Evolutionary conservation across 2,329 filamentous ascomycete species (phyloP).

Genomic region (Arthrobotrys entomopaga): DNA sequence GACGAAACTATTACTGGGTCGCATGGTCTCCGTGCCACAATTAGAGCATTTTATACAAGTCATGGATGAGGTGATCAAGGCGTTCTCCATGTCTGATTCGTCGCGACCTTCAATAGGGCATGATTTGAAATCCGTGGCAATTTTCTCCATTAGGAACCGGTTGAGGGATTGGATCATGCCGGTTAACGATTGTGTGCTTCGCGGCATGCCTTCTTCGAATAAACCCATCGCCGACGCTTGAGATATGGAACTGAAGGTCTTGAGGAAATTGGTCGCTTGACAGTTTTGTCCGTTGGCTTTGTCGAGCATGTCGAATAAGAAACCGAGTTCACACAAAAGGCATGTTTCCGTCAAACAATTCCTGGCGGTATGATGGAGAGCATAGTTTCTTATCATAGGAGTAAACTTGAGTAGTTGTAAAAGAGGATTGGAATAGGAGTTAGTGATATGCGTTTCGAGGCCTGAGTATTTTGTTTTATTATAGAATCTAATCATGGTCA

Average conservation of each 20-base stretch:
- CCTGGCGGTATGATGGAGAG: constrained; percentile 87
- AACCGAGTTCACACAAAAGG: constrained; percentile 91
- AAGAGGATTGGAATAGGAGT: constrained; percentile 93
- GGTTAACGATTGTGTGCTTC: constrained; percentile 76
- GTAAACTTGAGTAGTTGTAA: constrained; percentile 93
- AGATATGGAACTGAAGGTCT: constrained; percentile 83
- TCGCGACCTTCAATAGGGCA: constrained; percentile 77
- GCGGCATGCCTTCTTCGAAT: constrained; percentile 77
- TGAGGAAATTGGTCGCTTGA: constrained; percentile 93
- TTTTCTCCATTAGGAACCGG: constrained; percentile 83
- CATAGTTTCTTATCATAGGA: constrained; percentile 84
- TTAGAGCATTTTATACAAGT: constrained; percentile 83
- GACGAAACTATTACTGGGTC: constrained; percentile 80
- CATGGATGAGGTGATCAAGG: constrained; percentile 75
- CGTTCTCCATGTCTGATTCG: constrained; percentile 64
- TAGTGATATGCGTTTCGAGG: constrained; percentile 93
- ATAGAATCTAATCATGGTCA: constrained; percentile 73
- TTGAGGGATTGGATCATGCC: constrained; percentile 86
- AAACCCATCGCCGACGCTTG: constrained; percentile 81
- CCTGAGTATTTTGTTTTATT: constrained; percentile 93
- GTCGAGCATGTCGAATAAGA: constrained; percentile 96
- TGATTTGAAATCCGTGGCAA: constrained; percentile 78
- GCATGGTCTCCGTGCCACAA: constrained; percentile 85
- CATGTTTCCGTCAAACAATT: constrained; percentile 84
- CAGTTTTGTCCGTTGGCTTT: constrained; percentile 94